A percentile compares a stretch with the other conserved stretches of the same genome.
Evolutionary conservation across 1,139 yeast species (phyloP).

Genomic region (Kodamaea alishanica): DNA sequence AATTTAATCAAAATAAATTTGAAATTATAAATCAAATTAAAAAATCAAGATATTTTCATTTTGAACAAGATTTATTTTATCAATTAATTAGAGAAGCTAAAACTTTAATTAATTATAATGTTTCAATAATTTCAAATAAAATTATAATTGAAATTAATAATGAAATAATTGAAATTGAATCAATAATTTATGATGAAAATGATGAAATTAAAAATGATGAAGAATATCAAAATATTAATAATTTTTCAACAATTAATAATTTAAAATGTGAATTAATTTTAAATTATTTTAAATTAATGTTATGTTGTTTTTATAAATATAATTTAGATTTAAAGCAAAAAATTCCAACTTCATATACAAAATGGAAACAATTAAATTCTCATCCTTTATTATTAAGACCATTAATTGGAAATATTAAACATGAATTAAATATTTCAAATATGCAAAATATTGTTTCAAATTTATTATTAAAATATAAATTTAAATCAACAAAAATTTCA

Average conservation of each 20-base stretch:
- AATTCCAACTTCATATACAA: constrained; percentile 47
- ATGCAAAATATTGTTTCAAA: constrained; percentile 42
- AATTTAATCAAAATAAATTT: constrained; percentile 22
- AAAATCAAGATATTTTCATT: constrained; percentile 64
- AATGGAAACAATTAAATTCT: constrained; percentile 48
- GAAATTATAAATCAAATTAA: constrained; percentile 50
- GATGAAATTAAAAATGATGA: constrained; percentile 40
- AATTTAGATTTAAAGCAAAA: constrained; percentile 47
- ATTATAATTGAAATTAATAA: constrained; percentile 62
- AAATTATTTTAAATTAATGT: constrained; percentile 52
- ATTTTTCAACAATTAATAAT: constrained; percentile 32
- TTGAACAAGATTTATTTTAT: constrained; percentile 79
- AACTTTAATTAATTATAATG: constrained; percentile 66
- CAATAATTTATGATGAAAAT: constrained; percentile 48
- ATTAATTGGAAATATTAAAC: constrained; percentile 64
- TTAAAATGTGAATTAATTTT: constrained; percentile 51
- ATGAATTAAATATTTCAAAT: constrained; percentile 48
- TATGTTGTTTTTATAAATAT: constrained; percentile 56
- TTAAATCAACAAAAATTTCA: constrained; percentile 11
- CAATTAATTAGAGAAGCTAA: constrained; percentile 77
- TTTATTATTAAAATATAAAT: constrained; percentile 17
- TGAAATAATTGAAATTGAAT: constrained; percentile 68
- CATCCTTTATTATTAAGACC: constrained; percentile 61
- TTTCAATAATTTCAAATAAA: constrained; percentile 61
- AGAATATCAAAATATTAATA: constrained; percentile 30